These are phyloP conservation scores for Aspergillus olivimuriae DNA, from an alignment of 495 filamentous ascomycete genomes.

Conservation along the genomic window DNA sequence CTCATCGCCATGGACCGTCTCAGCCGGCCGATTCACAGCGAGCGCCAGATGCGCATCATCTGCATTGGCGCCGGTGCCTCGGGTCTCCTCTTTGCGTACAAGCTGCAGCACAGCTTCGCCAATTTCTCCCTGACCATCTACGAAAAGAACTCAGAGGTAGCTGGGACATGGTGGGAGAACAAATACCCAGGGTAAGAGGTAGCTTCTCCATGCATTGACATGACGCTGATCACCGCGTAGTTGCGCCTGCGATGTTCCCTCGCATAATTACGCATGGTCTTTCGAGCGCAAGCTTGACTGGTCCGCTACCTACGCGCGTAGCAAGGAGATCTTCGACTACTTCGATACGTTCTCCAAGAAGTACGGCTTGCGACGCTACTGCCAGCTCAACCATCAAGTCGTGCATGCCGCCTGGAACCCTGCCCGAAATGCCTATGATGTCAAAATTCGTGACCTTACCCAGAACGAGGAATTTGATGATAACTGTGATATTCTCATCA, in stretches of 20 bases:
- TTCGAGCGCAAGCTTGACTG: constrained; percentile 17
- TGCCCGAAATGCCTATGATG: constrained; percentile 26
- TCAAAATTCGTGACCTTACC: constrained; percentile 29
- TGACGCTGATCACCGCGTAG: too few species aligned
- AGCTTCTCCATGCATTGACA: too few species aligned
- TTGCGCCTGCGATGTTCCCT: constrained; percentile 26
- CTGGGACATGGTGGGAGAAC: constrained; percentile 6
- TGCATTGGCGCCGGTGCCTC: constrained; percentile 3
- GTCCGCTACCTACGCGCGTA: constrained; percentile 34
- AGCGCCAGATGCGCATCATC: constrained; percentile 1
- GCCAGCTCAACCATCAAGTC: constrained; percentile 21
- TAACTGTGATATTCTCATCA: constrained; percentile 43
- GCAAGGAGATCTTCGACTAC: constrained; percentile 48
- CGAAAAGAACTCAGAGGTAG: constrained; percentile 3
- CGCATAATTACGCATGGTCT: constrained; percentile 25
- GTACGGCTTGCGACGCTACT: constrained; percentile 19
- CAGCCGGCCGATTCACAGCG: constrained; percentile 2
- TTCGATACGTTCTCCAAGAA: constrained; percentile 29
- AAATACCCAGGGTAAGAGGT: constrained; percentile 22
- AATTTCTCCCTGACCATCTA: constrained; percentile 1
- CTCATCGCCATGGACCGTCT: not conserved
- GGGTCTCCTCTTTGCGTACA: constrained; percentile 2
- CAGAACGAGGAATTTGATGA: constrained; percentile 26
- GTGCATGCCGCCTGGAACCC: constrained; percentile 24
- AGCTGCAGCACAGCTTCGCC: constrained; percentile 1